phyloP scores from a whole-genome alignment of 2,329 filamentous ascomycete genomes.

The Colletotrichum australisinense region DNA sequence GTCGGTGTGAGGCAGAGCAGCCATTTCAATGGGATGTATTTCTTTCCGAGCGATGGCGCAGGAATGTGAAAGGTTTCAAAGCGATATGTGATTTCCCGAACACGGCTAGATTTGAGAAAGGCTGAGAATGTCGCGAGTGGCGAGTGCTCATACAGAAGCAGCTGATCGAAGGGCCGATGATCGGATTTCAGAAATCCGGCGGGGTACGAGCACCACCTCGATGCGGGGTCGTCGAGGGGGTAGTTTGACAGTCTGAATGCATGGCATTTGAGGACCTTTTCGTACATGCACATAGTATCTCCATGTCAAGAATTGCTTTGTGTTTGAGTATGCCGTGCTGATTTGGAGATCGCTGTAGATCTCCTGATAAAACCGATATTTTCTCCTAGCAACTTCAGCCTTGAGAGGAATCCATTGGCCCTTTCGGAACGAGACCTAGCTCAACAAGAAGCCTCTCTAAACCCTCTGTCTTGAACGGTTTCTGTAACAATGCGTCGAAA shows the following conservation, averaged over 20 bases:
- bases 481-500: background rate
- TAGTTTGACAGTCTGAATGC: background rate
- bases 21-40: background rate
- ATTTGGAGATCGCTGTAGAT: background rate
- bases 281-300: background rate
- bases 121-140: too few relatives aligned
- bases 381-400: background rate
- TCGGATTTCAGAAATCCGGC: background rate
- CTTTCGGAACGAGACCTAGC: background rate
- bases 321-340: background rate
- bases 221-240: background rate
- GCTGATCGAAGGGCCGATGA: background rate
- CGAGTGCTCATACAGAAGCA: background rate
- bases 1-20: background rate
- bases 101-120: background rate
- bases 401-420: background rate
- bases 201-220: background rate
- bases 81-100: background rate
- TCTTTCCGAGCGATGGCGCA: background rate
- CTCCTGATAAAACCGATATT: background rate
- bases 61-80: background rate
- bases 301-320: background rate
- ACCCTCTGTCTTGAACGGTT: background rate
- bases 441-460: background rate
- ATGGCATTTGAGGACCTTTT: background rate